These are phyloP conservation scores for Lasiodiplodia sp. DNA, from an alignment of 2,329 filamentous ascomycete species.

Conservation along the genomic window DNA sequence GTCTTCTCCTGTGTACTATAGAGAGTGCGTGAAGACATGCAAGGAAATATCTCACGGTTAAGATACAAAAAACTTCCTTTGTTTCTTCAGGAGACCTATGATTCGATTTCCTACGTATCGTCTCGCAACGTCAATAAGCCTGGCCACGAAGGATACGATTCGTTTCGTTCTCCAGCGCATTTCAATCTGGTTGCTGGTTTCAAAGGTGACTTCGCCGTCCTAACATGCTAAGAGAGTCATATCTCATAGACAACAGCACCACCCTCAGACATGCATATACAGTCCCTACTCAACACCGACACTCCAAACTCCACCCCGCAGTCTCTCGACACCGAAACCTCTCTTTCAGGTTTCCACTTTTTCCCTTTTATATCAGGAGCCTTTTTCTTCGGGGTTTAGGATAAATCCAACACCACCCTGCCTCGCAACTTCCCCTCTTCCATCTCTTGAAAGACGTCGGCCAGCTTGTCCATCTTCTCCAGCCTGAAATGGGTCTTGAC, in stretches of 20 bases:
- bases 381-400: conserved; percentile 17
- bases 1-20: conserved; percentile 20
- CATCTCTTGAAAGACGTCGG: conserved; percentile 57
- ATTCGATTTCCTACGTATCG: not conserved
- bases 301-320: not conserved
- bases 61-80: conserved; percentile 1
- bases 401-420: conserved; percentile 56
- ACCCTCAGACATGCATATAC: not conserved
- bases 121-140: too few species aligned
- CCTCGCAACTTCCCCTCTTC: conserved; percentile 53
- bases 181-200: not conserved
- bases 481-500: conserved; percentile 57
- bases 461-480: conserved; percentile 58
- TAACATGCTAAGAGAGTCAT: conserved; percentile 5
- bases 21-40: conserved; percentile 4
- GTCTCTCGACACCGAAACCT: not conserved
- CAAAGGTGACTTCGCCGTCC: not conserved
- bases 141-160: too few species aligned
- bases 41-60: not conserved
- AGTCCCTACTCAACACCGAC: not conserved
- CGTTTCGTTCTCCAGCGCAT: not conserved
- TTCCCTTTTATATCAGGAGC: not conserved
- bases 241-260: not conserved
- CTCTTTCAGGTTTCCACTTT: not conserved
- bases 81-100: not conserved